A percentile compares a stretch with the other conserved stretches of the same genome.
phyloP scores from a whole-genome alignment of 495 filamentous ascomycete genomes.

The Tuber indicum region DNA sequence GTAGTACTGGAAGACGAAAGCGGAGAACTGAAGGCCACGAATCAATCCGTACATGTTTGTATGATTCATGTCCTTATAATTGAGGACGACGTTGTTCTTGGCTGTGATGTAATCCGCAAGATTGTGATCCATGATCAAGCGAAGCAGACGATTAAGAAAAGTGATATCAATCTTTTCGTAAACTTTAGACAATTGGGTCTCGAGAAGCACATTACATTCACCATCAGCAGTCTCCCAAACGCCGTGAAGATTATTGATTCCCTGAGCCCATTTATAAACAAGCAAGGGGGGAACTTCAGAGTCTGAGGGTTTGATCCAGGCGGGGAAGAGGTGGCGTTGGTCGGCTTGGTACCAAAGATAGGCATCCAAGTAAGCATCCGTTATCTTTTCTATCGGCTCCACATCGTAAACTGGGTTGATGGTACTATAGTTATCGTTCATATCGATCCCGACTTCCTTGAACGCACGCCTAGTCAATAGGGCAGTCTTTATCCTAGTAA shows the following conservation, averaged over 20 bases:
- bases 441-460: constrained; percentile 99
- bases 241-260: constrained; percentile 96
- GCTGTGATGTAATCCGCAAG: constrained; percentile 97
- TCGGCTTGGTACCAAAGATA: constrained; percentile 99
- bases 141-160: constrained; percentile 81
- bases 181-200: constrained; percentile 95
- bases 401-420: constrained; percentile 99
- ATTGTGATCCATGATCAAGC: constrained; percentile 99
- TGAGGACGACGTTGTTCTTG: constrained; percentile 98
- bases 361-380: constrained; percentile 96
- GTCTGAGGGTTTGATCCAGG: constrained; percentile 99
- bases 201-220: constrained; percentile 98
- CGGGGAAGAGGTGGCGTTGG: constrained; percentile 93
- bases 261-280: constrained; percentile 98
- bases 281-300: constrained; percentile 96
- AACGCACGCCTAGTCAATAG: constrained; percentile 94
- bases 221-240: constrained; percentile 95
- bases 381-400: constrained; percentile 99
- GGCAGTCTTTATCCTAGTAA: constrained; percentile 97
- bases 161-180: constrained; percentile 99
- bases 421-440: constrained; percentile 99
- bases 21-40: constrained; percentile 93
- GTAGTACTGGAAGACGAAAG: constrained; percentile 98
- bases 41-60: constrained; percentile 99
- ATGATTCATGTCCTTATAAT: constrained; percentile 99